These are phyloP conservation scores for Auriscalpium microsporum DNA, from an alignment of 768 basidiomycete genomes.

Conservation along the genomic window DNA sequence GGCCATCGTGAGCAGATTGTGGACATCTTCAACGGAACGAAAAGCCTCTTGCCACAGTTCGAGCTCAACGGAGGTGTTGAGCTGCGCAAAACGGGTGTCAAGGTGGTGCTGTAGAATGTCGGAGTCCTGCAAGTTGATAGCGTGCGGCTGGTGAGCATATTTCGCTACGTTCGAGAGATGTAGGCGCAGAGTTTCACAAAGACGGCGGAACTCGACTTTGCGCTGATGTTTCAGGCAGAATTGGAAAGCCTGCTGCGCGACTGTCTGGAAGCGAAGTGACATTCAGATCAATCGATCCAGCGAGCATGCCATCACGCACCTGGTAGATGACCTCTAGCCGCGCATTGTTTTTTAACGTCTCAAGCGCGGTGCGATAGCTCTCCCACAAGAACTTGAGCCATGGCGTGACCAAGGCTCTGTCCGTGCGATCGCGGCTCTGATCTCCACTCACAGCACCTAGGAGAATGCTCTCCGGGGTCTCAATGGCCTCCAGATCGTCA, in stretches of 20 bases:
- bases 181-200: slow-evolving; percentile 92
- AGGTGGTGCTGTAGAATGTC: slow-evolving; percentile 94
- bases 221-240: slow-evolving; percentile 92
- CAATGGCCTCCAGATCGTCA: slow-evolving; percentile 92
- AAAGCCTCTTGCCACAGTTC: slow-evolving; percentile 99
- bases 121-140: slow-evolving; percentile 92
- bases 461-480: slow-evolving; percentile 88
- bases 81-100: slow-evolving; percentile 93
- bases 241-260: slow-evolving; percentile 94
- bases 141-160: slow-evolving; percentile 87
- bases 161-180: slow-evolving; percentile 93
- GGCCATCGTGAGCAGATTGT: slow-evolving; percentile 87
- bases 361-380: slow-evolving; percentile 90
- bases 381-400: slow-evolving; percentile 99
- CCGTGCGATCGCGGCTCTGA: slow-evolving; percentile 90
- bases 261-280: slow-evolving; percentile 47
- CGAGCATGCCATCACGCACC: slow-evolving; percentile 34
- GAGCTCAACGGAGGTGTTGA: slow-evolving; percentile 93
- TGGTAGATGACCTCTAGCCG: slow-evolving; percentile 91
- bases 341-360: slow-evolving; percentile 94
- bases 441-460: slow-evolving; percentile 85
- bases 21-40: slow-evolving; percentile 96
- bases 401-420: slow-evolving; percentile 89
- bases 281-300: background rate
- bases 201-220: slow-evolving; percentile 93